phyloP scores from a whole-genome alignment of 2,329 filamentous ascomycete genomes.

The Pseudophaeomoniella oleicola region DNA sequence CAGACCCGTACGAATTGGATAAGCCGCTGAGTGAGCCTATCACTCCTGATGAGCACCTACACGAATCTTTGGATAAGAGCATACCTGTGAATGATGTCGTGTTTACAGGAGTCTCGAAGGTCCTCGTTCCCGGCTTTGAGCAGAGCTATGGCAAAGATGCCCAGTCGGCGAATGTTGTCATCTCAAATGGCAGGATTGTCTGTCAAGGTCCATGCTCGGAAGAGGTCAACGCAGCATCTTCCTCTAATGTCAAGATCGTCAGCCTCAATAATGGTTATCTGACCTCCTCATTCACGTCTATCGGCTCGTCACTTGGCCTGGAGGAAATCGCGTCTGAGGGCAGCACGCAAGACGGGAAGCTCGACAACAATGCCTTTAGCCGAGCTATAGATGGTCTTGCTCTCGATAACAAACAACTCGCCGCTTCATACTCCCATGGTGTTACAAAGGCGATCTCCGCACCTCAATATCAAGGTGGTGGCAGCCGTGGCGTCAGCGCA shows the following conservation, averaged over 20 bases:
- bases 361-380: conserved; percentile 39
- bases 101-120: conserved; percentile 8
- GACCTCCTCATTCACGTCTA: conserved; percentile 45
- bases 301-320: conserved; percentile 46
- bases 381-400: conserved; percentile 35
- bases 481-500: conserved; percentile 43
- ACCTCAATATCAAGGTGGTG: conserved; percentile 30
- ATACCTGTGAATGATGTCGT: conserved; percentile 16
- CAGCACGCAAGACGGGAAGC: conserved; percentile 28
- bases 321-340: conserved; percentile 47
- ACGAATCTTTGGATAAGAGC: conserved; percentile 12
- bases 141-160: conserved; percentile 35
- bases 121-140: conserved; percentile 17
- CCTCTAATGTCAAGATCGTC: conserved; percentile 23
- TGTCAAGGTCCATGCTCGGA: conserved; percentile 41
- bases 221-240: conserved; percentile 26
- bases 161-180: conserved; percentile 12
- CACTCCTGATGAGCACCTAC: conserved; percentile 13
- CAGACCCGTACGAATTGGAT: conserved; percentile 12
- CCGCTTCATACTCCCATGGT: conserved; percentile 38
- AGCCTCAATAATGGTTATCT: conserved; percentile 44
- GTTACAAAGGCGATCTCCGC: conserved; percentile 46
- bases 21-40: conserved; percentile 5
- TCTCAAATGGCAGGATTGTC: conserved; percentile 31
- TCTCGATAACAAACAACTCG: conserved; percentile 40